Percentiles rank a stretch among this genome's conserved stretches.
These are phyloP conservation scores for Corymbia calophylla DNA, from an alignment of 441 rosid species.

Conservation along the genomic window DNA sequence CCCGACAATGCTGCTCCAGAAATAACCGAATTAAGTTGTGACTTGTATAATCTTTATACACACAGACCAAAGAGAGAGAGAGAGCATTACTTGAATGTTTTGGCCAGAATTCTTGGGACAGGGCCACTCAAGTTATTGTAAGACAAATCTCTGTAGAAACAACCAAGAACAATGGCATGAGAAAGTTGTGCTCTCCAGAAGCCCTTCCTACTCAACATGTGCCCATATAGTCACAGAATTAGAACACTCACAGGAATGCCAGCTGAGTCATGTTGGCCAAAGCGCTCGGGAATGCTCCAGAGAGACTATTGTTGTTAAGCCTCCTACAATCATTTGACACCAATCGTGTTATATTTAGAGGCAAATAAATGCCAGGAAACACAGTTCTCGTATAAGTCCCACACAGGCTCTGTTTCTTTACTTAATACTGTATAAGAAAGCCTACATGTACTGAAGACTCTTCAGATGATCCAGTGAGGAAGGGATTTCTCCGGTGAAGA, in stretches of 20 bases:
- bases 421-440: neutral
- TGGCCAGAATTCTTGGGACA: conserved; percentile 78
- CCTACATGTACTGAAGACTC: conserved; percentile 82
- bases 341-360: neutral
- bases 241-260: conserved; percentile 64
- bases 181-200: neutral
- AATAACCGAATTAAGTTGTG: neutral
- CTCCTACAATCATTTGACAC: conserved; percentile 41
- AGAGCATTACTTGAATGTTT: conserved; percentile 71
- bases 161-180: neutral
- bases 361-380: neutral
- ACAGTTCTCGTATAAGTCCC: neutral
- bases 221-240: neutral
- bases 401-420: neutral
- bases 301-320: conserved; percentile 84
- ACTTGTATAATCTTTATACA: neutral
- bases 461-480: conserved; percentile 45
- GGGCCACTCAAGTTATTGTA: conserved; percentile 89
- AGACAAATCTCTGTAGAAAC: conserved; percentile 72
- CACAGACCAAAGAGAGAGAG: neutral
- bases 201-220: neutral
- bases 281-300: conserved; percentile 56
- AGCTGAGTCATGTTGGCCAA: conserved; percentile 85
- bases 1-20: conserved; percentile 62
- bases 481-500: conserved; percentile 64